These are phyloP conservation scores for Xylaria sp. DNA, from an alignment of 2,329 filamentous ascomycete genomes.

Conservation along the genomic window DNA sequence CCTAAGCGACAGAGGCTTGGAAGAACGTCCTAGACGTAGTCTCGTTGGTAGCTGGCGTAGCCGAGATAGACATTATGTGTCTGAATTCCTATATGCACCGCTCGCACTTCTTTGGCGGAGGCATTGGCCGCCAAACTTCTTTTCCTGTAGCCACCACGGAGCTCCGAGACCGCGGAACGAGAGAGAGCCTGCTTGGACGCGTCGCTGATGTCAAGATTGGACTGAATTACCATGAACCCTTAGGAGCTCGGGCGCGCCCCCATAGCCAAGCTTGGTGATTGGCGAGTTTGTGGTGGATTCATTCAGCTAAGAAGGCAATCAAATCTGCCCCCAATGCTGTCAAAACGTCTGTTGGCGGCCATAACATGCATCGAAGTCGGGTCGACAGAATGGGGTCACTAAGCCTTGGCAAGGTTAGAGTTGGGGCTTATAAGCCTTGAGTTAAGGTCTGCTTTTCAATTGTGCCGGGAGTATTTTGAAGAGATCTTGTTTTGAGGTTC, in stretches of 20 bases:
- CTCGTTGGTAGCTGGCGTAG: not conserved
- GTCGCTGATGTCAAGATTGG: not conserved
- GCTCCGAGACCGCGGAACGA: not conserved
- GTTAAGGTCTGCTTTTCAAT: constrained; percentile 4
- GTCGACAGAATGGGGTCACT: constrained; percentile 8
- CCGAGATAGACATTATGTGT: not conserved
- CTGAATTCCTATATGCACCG: not conserved
- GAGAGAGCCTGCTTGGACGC: not conserved
- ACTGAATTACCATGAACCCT: not conserved
- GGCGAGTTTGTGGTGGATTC: not conserved
- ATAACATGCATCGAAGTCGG: not conserved
- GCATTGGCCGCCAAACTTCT: not conserved
- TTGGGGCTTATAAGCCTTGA: constrained; percentile 12
- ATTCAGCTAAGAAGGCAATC: constrained; percentile 8
- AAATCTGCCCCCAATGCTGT: constrained; percentile 3
- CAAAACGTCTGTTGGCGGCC: constrained; percentile 8
- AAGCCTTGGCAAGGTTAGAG: constrained; percentile 19
- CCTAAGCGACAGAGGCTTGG: not conserved
- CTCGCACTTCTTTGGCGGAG: not conserved
- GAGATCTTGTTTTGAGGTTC: constrained; percentile 5
- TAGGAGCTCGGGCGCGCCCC: not conserved
- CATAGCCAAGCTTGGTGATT: constrained; percentile 5
- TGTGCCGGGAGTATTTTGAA: not conserved
- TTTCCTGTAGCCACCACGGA: not conserved
- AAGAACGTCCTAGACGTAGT: not conserved